Evolutionary conservation across 148 eudicot species (phyloP), one percentile per base, ranked within the genome.

Genomic region (Rheum nobile): DNA sequence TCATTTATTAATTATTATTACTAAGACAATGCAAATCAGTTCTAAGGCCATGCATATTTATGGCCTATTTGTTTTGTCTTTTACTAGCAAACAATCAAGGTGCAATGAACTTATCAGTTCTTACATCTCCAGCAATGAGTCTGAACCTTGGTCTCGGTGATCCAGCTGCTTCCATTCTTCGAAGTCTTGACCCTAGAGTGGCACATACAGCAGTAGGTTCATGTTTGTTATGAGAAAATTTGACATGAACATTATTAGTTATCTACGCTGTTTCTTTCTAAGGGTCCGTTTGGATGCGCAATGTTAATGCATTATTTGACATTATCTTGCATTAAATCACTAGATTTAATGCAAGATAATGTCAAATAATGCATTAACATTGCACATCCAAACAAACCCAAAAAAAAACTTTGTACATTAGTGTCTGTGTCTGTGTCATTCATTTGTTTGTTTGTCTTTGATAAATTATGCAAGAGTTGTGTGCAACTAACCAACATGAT

Each of bases 81-180:
- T 67, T 50, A 76, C 74, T 86, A 86, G 91, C 77, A 55, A 79
- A 83, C 59, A 84, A 79, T 82, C 86, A 85, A 5, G 73, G 83
- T 26, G 48, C 72, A 71, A 21, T 71, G 50, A n/a, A 71, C 22
- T 22, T 14, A 4, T 68, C 44, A 68, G 22, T 6, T 68, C 44
- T 68, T 35, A 34, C 28, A 37, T 39, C 44, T 68, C 28, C 72
- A 41, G 72, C 72, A 71, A 38, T 71, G 50, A 39, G n/a, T 41
- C 17, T 82, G 77, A 81, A 65, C 77, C 24, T 77, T 74, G 96
- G 87, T 29, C 67, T 84, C 65, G 82, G 84, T 79, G 84, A 83
- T 83, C 88, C 95, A 54, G 81, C 96, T 71, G 84, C 91, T 47
- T 82, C 97, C 38, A 70, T 91, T 38, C 75, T 95, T 77, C 92